Evolutionary conservation across 2,329 filamentous ascomycete genomes (phyloP).

Genomic region (Ascochyta clinopodiicola): DNA sequence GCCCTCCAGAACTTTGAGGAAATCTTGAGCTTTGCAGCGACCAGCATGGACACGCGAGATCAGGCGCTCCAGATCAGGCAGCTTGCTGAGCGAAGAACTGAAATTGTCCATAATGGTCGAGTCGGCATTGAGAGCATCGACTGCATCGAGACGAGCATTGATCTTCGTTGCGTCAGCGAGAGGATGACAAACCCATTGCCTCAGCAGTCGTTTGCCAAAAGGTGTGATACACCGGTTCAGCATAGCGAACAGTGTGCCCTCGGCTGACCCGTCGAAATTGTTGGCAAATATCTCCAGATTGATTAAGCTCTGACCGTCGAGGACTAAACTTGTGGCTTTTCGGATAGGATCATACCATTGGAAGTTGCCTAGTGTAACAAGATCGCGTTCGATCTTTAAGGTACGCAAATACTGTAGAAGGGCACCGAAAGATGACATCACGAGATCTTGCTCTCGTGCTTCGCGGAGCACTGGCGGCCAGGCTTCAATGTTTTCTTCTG

Average conservation of each 20-base stretch:
- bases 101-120: constrained; percentile 83
- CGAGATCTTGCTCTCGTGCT: constrained; percentile 76
- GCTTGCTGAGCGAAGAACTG: constrained; percentile 82
- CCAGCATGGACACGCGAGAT: constrained; percentile 95
- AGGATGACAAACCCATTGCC: constrained; percentile 97
- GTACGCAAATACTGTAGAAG: constrained; percentile 82
- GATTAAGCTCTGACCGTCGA: constrained; percentile 95
- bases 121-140: constrained; percentile 90
- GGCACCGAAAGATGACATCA: constrained; percentile 91
- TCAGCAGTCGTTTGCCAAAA: constrained; percentile 94
- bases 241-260: constrained; percentile 88
- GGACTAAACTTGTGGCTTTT: constrained; percentile 84
- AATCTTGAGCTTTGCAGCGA: constrained; percentile 88
- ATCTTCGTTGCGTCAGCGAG: constrained; percentile 85
- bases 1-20: constrained; percentile 89
- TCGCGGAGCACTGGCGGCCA: constrained; percentile 81
- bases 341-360: constrained; percentile 90
- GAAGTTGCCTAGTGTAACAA: constrained; percentile 91
- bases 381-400: constrained; percentile 85
- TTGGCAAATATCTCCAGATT: constrained; percentile 98
- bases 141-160: constrained; percentile 91
- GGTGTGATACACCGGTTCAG: constrained; percentile 95
- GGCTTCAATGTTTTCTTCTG: constrained; percentile 64
- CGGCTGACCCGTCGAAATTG: constrained; percentile 80
- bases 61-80: constrained; percentile 91